These are phyloP conservation scores for Cladosporium phlei DNA, from an alignment of 2,329 filamentous ascomycete genomes.

Conservation along the genomic window DNA sequence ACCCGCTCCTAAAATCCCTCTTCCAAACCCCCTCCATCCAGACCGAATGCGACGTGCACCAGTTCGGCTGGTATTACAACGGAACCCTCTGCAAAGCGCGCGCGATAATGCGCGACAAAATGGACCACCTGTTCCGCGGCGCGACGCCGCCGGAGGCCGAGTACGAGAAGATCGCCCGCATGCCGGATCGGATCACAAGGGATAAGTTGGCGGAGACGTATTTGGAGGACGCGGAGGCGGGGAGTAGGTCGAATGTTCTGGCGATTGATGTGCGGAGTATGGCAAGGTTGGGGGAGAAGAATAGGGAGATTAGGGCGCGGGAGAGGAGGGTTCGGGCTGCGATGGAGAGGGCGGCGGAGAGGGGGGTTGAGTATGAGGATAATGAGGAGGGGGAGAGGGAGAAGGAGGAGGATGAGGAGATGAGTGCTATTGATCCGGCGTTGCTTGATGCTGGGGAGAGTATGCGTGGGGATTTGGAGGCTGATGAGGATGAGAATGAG, in stretches of 20 bases:
- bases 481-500: neutral
- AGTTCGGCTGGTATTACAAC: slow-evolving; percentile 78
- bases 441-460: slow-evolving; percentile 5
- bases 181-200: slow-evolving; percentile 20
- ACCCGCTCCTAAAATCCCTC: slow-evolving; percentile 65
- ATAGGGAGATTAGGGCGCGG: slow-evolving; percentile 15
- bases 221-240: slow-evolving; percentile 9
- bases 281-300: slow-evolving; percentile 15
- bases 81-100: slow-evolving; percentile 80
- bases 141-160: slow-evolving; percentile 28
- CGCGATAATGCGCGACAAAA: slow-evolving; percentile 82
- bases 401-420: slow-evolving; percentile 8
- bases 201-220: slow-evolving; percentile 15
- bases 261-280: slow-evolving; percentile 10
- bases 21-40: slow-evolving; percentile 56
- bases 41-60: slow-evolving; percentile 43
- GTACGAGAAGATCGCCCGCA: slow-evolving; percentile 20
- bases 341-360: neutral
- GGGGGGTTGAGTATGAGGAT: slow-evolving; percentile 13
- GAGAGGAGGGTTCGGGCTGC: slow-evolving; percentile 9
- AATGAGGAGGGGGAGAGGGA: neutral
- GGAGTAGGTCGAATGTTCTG: slow-evolving; percentile 4
- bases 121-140: slow-evolving; percentile 45
- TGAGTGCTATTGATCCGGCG: neutral
- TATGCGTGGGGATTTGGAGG: slow-evolving; percentile 10